These are phyloP conservation scores for Aureobasidium sp. DNA, from an alignment of 2,329 filamentous ascomycete genomes.

Conservation along the genomic window DNA sequence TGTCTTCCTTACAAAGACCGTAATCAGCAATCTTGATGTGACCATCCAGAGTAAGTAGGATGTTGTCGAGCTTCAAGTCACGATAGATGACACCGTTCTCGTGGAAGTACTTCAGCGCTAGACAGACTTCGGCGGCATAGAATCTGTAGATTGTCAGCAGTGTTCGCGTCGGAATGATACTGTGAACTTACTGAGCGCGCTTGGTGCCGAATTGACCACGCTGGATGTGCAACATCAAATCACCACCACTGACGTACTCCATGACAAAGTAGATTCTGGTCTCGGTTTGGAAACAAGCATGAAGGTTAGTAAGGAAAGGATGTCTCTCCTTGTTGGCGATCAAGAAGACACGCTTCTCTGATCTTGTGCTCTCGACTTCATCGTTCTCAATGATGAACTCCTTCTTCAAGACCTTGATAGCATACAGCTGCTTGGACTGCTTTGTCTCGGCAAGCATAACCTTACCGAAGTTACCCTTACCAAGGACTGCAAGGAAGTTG, in stretches of 20 bases:
- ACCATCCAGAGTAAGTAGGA: slow-evolving; percentile 92
- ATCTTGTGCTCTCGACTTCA: slow-evolving; percentile 97
- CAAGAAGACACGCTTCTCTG: slow-evolving; percentile 97
- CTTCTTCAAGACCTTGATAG: slow-evolving; percentile 99
- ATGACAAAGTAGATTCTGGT: slow-evolving; percentile 99
- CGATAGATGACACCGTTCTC: slow-evolving; percentile 99
- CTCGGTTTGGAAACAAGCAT: slow-evolving; percentile 99
- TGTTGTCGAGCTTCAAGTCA: slow-evolving; percentile 86
- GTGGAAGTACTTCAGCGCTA: slow-evolving; percentile 99
- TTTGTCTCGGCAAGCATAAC: slow-evolving; percentile 99
- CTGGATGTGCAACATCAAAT: slow-evolving; percentile 99
- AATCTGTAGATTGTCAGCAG: slow-evolving; percentile 64
- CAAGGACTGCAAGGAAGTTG: slow-evolving; percentile 98
- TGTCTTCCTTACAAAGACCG: slow-evolving; percentile 99
- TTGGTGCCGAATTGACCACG: slow-evolving; percentile 96
- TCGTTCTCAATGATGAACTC: slow-evolving; percentile 99
- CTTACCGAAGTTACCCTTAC: slow-evolving; percentile 99
- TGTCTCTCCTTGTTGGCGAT: slow-evolving; percentile 98
- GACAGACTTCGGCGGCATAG: slow-evolving; percentile 96
- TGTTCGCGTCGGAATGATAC: background rate
- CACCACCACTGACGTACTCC: slow-evolving; percentile 99
- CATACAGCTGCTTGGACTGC: slow-evolving; percentile 89
- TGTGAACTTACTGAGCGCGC: slow-evolving; percentile 84
- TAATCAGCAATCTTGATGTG: slow-evolving; percentile 99
- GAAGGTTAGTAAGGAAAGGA: slow-evolving; percentile 93